phyloP scores from a whole-genome alignment of 1,139 yeast species.

The Yamadazyma triangularis region DNA sequence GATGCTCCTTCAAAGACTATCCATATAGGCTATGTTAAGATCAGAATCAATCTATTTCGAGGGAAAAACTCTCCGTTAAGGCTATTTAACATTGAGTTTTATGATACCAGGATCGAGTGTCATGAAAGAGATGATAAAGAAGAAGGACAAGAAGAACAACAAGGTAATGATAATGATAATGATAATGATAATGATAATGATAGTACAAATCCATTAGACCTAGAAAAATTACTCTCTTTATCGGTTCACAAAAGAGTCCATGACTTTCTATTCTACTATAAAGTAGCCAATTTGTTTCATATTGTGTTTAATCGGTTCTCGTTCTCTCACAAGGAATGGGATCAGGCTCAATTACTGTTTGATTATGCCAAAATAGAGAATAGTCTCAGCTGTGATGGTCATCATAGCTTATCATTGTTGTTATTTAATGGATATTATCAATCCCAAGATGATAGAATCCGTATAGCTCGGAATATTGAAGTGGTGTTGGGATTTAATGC shows the following conservation, averaged over 20 bases:
- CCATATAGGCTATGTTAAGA: constrained; percentile 17
- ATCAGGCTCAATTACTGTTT: constrained; percentile 10
- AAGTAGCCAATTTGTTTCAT: constrained; percentile 28
- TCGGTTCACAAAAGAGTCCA: constrained; percentile 12
- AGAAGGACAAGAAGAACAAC: background rate
- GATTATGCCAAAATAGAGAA: constrained; percentile 32
- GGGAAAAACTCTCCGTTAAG: constrained; percentile 26
- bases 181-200: too few relatives aligned
- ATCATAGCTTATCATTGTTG: constrained; percentile 19
- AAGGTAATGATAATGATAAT: too few relatives aligned
- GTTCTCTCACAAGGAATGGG: constrained; percentile 8
- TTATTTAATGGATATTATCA: constrained; percentile 27
- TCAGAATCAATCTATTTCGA: constrained; percentile 24
- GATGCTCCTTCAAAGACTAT: constrained; percentile 14
- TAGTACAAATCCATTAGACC: constrained; percentile 3
- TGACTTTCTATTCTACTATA: constrained; percentile 14
- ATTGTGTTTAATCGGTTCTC: constrained; percentile 25
- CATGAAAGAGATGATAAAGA: background rate
- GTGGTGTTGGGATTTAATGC: constrained; percentile 22
- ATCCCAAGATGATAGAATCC: constrained; percentile 12
- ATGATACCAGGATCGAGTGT: constrained; percentile 19
- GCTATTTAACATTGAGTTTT: constrained; percentile 26
- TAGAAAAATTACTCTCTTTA: constrained; percentile 6
- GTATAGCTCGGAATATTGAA: constrained; percentile 31
- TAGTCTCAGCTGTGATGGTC: constrained; percentile 15